Conservation (phyloP, 1,139 yeast genomes). For the Trichomonascaceae sp. region DNA sequence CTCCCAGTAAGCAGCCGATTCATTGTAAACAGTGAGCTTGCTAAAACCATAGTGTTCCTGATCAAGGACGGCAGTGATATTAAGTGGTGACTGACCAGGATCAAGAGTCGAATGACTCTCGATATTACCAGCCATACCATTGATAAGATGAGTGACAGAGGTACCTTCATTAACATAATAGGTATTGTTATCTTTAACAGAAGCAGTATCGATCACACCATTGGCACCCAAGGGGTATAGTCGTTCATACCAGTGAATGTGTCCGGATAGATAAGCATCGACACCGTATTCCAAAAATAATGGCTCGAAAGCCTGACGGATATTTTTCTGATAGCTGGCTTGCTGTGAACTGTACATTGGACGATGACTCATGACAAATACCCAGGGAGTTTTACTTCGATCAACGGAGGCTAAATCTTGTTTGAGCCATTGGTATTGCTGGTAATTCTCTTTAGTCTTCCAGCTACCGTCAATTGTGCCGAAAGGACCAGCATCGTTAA, state of each 20-base stretch:
- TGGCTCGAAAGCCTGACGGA: conserved; percentile 28
- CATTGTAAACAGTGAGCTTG: conserved; percentile 16
- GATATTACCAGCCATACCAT: conserved; percentile 14
- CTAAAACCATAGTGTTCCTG: conserved; percentile 12
- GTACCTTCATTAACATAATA: conserved; percentile 8
- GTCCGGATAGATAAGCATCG: conserved; percentile 28
- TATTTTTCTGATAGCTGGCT: conserved; percentile 20
- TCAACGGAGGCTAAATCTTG: conserved; percentile 38
- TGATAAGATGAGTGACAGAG: conserved; percentile 13
- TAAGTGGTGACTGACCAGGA: not conserved
- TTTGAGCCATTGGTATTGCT: conserved; percentile 35
- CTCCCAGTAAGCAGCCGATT: conserved; percentile 18
- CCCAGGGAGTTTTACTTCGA: conserved; percentile 30
- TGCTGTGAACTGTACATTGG: conserved; percentile 30
- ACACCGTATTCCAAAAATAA: conserved; percentile 25
- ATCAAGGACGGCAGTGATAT: conserved; percentile 8
- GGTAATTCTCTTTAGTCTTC: conserved; percentile 19
- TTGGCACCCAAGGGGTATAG: conserved; percentile 21
- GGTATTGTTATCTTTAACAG: conserved; percentile 11
- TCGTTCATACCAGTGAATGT: conserved; percentile 29
- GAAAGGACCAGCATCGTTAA: conserved; percentile 25
- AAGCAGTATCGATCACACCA: conserved; percentile 13
- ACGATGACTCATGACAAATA: conserved; percentile 34
- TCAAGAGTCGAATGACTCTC: conserved; percentile 10
- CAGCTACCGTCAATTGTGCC: conserved; percentile 22